phyloP scores from a whole-genome alignment of 495 filamentous ascomycete species.

The Aspergillus cristatus region DNA sequence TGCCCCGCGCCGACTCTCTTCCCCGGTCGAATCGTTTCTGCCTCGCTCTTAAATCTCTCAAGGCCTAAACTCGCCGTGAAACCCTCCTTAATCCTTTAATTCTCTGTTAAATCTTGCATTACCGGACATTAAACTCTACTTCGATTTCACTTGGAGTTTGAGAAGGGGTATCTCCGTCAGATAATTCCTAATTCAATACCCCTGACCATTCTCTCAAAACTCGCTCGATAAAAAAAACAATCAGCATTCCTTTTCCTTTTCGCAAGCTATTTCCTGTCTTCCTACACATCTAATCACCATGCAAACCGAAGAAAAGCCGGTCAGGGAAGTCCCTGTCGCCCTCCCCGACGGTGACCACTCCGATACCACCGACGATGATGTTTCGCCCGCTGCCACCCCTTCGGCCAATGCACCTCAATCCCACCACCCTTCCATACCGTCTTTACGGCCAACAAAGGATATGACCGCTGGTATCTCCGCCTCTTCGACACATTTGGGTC shows the following conservation, averaged over 20 bases:
- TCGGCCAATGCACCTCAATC: neutral
- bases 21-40: neutral
- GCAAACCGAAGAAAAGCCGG: neutral
- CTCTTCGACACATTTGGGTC: constrained; percentile 73
- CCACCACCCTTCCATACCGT: constrained; percentile 14
- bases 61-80: neutral
- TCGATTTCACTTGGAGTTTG: too few relatives aligned
- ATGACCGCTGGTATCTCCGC: constrained; percentile 48
- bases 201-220: too few relatives aligned
- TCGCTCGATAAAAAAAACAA: too few relatives aligned
- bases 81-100: neutral
- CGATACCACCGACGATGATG: constrained; percentile 19
- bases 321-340: constrained; percentile 8
- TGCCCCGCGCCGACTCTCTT: neutral
- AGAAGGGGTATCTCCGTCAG: too few relatives aligned
- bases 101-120: too few relatives aligned
- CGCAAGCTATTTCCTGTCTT: neutral
- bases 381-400: constrained; percentile 7
- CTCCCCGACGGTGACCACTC: constrained; percentile 11
- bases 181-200: too few relatives aligned
- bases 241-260: constrained; percentile 1
- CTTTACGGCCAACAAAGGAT: constrained; percentile 21
- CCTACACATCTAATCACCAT: too few relatives aligned
- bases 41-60: neutral
- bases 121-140: too few relatives aligned